Percentiles rank a stretch among this genome's conserved stretches.
Evolutionary conservation across 768 basidiomycete genomes (phyloP).

Genomic region (Hericium coralloides): DNA sequence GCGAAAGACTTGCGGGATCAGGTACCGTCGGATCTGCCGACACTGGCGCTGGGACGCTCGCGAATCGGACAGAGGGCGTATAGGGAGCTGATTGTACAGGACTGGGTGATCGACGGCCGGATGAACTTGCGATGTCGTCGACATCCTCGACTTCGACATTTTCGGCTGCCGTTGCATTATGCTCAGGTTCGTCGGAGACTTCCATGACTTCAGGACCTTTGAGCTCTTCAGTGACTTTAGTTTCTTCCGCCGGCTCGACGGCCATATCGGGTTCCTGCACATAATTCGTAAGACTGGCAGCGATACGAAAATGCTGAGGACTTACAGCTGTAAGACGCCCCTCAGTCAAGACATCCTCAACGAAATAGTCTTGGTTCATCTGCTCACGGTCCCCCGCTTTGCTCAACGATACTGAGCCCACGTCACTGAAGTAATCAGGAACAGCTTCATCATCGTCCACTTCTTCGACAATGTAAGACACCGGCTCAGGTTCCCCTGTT

Average conservation of each 20-base stretch:
- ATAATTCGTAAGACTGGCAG: not conserved
- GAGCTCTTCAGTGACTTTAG: not conserved
- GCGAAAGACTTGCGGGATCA: constrained; percentile 4
- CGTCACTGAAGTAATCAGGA: not conserved
- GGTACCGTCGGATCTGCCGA: constrained; percentile 14
- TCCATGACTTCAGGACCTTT: not conserved
- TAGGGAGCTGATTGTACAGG: not conserved
- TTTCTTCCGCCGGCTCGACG: no score
- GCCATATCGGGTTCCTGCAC: not conserved
- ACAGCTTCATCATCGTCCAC: not conserved
- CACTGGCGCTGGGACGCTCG: constrained; percentile 10
- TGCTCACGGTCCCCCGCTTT: not conserved
- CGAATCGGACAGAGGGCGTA: not conserved
- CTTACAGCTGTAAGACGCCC: not conserved
- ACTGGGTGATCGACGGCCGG: no score
- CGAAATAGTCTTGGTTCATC: not conserved
- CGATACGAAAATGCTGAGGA: not conserved
- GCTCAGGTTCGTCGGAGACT: not conserved
- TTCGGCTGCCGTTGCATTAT: not conserved
- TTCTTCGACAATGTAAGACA: not conserved
- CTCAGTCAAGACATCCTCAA: not conserved
- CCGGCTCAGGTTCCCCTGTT: not conserved
- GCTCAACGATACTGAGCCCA: not conserved
- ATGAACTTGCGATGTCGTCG: no score
- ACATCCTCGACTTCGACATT: not conserved